phyloP scores from a whole-genome alignment of 2,329 filamentous ascomycete species.

The Parastagonospora nodorum region DNA sequence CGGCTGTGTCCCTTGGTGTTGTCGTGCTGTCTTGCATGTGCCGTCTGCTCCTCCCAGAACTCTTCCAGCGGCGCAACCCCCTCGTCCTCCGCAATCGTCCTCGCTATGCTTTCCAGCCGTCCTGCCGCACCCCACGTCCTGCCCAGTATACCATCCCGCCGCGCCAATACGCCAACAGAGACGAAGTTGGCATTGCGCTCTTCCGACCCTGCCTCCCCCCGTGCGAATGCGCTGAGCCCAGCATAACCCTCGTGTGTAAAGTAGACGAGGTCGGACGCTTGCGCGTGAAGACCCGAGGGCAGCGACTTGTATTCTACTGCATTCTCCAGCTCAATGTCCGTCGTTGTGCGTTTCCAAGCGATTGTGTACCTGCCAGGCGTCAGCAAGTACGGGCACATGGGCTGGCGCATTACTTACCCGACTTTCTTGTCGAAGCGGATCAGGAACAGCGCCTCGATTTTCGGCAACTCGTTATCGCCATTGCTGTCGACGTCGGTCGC shows the following conservation, averaged over 20 bases:
- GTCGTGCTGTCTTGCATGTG: conserved; percentile 6
- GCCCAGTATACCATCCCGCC: conserved; percentile 82
- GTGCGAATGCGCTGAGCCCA: conserved; percentile 90
- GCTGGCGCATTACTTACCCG: conserved; percentile 61
- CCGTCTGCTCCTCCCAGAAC: conserved; percentile 73
- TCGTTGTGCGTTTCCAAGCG: conserved; percentile 78
- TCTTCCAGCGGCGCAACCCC: conserved; percentile 70
- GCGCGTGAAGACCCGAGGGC: conserved; percentile 88
- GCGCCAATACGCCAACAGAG: conserved; percentile 86
- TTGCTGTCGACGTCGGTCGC: conserved; percentile 29
- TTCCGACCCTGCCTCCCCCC: conserved; percentile 76
- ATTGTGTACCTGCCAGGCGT: conserved; percentile 69
- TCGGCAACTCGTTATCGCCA: conserved; percentile 27
- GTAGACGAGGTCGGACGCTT: conserved; percentile 85
- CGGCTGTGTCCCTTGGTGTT: conserved; percentile 29
- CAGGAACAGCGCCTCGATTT: conserved; percentile 76
- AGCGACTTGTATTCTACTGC: conserved; percentile 96
- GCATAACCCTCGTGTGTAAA: conserved; percentile 86
- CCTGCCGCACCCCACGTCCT: conserved; percentile 88
- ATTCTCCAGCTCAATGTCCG: conserved; percentile 77
- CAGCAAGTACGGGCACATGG: background rate
- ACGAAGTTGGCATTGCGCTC: conserved; percentile 91
- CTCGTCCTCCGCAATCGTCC: conserved; percentile 65
- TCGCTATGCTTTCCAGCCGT: conserved; percentile 73
- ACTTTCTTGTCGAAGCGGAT: conserved; percentile 93